Percentiles rank a stretch among this genome's conserved stretches.
phyloP scores from a whole-genome alignment of 805 yeast genomes.

The Saccharomyces mikatae region DNA sequence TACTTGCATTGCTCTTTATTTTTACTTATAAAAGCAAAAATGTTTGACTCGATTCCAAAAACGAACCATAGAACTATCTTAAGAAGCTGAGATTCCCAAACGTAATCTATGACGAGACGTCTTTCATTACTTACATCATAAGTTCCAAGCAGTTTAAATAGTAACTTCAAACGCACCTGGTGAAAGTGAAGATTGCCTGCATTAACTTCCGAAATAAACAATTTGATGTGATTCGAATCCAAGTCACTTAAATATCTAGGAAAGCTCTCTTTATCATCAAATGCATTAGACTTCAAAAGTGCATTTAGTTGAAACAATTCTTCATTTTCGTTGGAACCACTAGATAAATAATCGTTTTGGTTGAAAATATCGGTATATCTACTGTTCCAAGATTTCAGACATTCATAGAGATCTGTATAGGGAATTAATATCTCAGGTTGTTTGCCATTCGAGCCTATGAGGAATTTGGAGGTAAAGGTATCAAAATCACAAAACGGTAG shows the following conservation, averaged over 20 bases:
- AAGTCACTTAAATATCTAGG: neutral
- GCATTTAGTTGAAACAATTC: conserved; percentile 23
- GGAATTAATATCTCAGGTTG: conserved; percentile 1
- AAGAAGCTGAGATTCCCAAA: conserved; percentile 34
- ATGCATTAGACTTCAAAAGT: conserved; percentile 26
- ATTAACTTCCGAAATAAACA: conserved; percentile 26
- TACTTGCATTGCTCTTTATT: conserved; percentile 8
- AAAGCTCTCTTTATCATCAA: conserved; percentile 12
- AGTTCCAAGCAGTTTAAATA: conserved; percentile 19
- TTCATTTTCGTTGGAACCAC: conserved; percentile 7
- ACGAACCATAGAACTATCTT: conserved; percentile 29
- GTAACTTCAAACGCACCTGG: conserved; percentile 31
- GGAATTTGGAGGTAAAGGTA: neutral
- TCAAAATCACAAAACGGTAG: conserved; percentile 7
- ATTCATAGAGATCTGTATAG: conserved; percentile 26
- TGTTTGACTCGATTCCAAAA: conserved; percentile 24
- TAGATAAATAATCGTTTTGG: conserved; percentile 11
- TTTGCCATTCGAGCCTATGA: conserved; percentile 2
- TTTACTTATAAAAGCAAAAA: conserved; percentile 14
- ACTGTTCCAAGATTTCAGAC: conserved; percentile 32
- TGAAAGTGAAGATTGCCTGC: conserved; percentile 29
- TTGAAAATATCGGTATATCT: conserved; percentile 28
- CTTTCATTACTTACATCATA: conserved; percentile 5
- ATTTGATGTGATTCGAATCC: conserved; percentile 8
- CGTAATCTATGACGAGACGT: conserved; percentile 32